A percentile compares a stretch with the other conserved stretches of the same genome.
phyloP scores from a whole-genome alignment of 495 filamentous ascomycete genomes.

The Penicillium cosmopolitanum region DNA sequence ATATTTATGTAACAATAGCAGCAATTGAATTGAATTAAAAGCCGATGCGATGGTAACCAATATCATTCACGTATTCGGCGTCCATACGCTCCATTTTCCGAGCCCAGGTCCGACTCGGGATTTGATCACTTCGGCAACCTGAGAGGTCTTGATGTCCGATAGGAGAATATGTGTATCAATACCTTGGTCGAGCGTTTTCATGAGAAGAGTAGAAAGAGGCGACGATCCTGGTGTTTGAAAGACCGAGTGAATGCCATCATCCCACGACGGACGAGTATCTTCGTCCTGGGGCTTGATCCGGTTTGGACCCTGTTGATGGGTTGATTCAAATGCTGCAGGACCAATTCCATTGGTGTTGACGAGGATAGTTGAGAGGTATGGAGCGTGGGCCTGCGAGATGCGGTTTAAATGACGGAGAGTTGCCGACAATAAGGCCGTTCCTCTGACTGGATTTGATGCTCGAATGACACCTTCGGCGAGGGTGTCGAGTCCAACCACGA shows the following conservation, averaged over 20 bases:
- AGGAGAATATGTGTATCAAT: conserved; percentile 47
- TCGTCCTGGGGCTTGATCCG: conserved; percentile 5
- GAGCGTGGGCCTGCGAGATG: conserved; percentile 32
- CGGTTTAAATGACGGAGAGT: conserved; percentile 39
- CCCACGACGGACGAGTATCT: conserved; percentile 10
- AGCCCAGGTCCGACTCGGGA: conserved; percentile 40
- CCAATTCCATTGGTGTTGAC: conserved; percentile 47
- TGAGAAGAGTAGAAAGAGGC: conserved; percentile 38
- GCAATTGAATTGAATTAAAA: conserved; percentile 16
- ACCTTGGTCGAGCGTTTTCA: conserved; percentile 46
- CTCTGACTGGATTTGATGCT: conserved; percentile 44
- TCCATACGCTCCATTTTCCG: conserved; percentile 48
- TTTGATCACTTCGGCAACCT: conserved; percentile 48
- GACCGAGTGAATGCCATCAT: conserved; percentile 39
- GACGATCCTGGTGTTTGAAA: conserved; percentile 28
- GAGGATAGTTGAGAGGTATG: conserved; percentile 40
- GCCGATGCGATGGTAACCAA: not conserved
- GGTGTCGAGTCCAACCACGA: conserved; percentile 45
- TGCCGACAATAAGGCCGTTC: conserved; percentile 40
- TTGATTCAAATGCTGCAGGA: conserved; percentile 12
- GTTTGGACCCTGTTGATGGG: not conserved
- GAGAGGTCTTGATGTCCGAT: conserved; percentile 28
- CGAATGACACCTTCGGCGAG: conserved; percentile 44
- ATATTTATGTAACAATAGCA: conserved; percentile 23
- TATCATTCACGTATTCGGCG: conserved; percentile 3